These are phyloP conservation scores for Penicillium egyptiacum DNA, from an alignment of 495 filamentous ascomycete species.

Conservation along the genomic window DNA sequence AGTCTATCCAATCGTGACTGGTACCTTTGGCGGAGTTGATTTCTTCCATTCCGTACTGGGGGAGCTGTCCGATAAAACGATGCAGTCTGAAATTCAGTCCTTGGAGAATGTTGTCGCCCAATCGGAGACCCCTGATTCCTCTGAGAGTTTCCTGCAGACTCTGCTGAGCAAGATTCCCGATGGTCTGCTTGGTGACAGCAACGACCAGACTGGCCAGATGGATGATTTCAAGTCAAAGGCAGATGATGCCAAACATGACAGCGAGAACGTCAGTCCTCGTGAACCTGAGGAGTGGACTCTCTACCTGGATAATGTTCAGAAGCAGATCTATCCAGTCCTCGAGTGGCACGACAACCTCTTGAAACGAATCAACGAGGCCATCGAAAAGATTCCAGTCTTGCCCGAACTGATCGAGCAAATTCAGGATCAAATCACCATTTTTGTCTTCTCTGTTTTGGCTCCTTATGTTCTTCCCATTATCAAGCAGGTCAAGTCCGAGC, in stretches of 20 bases:
- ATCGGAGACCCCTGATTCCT: slow-evolving; percentile 47
- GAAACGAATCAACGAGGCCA: slow-evolving; percentile 69
- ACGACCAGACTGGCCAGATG: slow-evolving; percentile 61
- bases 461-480: slow-evolving; percentile 85
- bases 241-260: slow-evolving; percentile 49
- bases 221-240: slow-evolving; percentile 68
- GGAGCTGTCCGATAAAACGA: slow-evolving; percentile 84
- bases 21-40: slow-evolving; percentile 90
- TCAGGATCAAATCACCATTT: slow-evolving; percentile 75
- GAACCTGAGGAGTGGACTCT: slow-evolving; percentile 73
- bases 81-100: slow-evolving; percentile 79
- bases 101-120: slow-evolving; percentile 73
- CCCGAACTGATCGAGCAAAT: slow-evolving; percentile 77
- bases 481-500: slow-evolving; percentile 77
- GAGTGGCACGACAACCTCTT: slow-evolving; percentile 87
- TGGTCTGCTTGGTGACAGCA: slow-evolving; percentile 68
- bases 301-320: slow-evolving; percentile 63
- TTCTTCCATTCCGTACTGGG: slow-evolving; percentile 85
- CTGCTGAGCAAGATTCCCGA: slow-evolving; percentile 75
- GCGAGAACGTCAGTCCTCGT: slow-evolving; percentile 61
- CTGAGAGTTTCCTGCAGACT: slow-evolving; percentile 68
- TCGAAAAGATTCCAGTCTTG: slow-evolving; percentile 78
- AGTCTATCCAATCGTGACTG: slow-evolving; percentile 80
- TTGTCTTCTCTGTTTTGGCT: slow-evolving; percentile 82
- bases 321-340: slow-evolving; percentile 79